Percentiles rank a stretch among this genome's conserved stretches.
phyloP scores from a whole-genome alignment of 2,329 filamentous ascomycete species.

The Penicillium fuscoglaucum region DNA sequence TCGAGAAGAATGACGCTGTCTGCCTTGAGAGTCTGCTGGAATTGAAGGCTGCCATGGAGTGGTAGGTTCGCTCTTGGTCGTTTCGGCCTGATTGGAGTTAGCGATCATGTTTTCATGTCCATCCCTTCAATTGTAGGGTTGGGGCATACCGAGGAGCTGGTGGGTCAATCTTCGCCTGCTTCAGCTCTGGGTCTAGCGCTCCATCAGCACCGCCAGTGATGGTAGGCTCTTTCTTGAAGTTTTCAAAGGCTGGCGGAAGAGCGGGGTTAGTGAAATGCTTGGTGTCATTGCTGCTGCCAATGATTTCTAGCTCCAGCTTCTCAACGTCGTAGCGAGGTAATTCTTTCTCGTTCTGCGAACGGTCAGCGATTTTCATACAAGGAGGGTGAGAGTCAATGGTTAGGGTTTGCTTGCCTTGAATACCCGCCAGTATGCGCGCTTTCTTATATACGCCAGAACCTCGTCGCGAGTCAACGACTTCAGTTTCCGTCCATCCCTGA shows the following conservation, averaged over 20 bases:
- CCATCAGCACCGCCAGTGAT: constrained; percentile 14
- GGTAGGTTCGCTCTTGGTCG: constrained; percentile 9
- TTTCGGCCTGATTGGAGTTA: constrained; percentile 4
- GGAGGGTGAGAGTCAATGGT: too few relatives aligned
- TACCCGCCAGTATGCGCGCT: constrained; percentile 12
- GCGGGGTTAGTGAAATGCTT: constrained; percentile 9
- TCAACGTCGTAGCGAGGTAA: constrained; percentile 12
- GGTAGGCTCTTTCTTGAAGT: constrained; percentile 14
- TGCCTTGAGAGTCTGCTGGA: constrained; percentile 5
- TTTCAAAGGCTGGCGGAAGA: constrained; percentile 3
- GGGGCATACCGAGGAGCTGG: constrained; percentile 3
- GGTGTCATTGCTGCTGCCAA: constrained; percentile 14
- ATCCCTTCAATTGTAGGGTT: neutral
- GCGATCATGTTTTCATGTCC: neutral
- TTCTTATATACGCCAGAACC: constrained; percentile 4
- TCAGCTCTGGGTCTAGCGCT: constrained; percentile 10
- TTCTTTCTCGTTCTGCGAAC: constrained; percentile 9
- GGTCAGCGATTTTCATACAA: neutral
- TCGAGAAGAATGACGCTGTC: constrained; percentile 13
- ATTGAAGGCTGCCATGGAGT: constrained; percentile 1
- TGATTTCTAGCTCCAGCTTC: constrained; percentile 13
- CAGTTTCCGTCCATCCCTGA: constrained; percentile 6
- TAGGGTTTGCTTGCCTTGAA: neutral
- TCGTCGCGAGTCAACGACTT: constrained; percentile 9
- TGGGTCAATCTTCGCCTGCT: constrained; percentile 7